Conservation (phyloP, 306 rosid genomes). For the Gastrolobium bilobum region DNA sequence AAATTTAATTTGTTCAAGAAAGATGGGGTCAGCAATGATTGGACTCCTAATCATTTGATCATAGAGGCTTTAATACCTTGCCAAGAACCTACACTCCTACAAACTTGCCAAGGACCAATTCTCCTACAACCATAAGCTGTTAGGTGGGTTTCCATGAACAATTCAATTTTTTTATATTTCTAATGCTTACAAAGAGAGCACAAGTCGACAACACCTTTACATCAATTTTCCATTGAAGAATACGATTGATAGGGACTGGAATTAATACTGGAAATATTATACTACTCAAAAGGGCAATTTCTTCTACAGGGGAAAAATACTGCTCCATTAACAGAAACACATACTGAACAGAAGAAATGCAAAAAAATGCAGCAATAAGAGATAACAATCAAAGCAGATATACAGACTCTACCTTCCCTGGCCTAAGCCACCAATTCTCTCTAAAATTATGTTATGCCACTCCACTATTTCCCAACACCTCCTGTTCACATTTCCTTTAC, state of each 20-base stretch:
- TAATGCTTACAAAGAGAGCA: neutral
- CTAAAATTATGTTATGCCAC: neutral
- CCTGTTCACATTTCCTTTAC: neutral
- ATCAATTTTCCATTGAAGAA: conserved; percentile 16
- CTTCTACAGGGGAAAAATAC: neutral
- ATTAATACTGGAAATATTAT: neutral
- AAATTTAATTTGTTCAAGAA: conserved; percentile 5
- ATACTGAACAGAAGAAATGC: conserved; percentile 11
- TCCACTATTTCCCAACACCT: neutral
- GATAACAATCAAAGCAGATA: neutral
- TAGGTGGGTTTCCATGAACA: neutral
- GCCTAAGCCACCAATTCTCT: neutral
- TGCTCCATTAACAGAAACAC: neutral
- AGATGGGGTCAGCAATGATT: neutral
- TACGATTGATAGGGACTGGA: neutral
- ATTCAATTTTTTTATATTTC: neutral
- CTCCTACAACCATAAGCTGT: neutral
- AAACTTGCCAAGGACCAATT: neutral
- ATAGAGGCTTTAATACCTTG: neutral
- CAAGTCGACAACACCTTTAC: neutral
- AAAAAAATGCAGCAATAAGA: neutral
- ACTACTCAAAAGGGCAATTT: neutral
- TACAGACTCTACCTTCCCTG: conserved; percentile 1
- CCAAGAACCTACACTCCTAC: too few relatives aligned
- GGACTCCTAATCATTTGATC: neutral